A percentile compares a stretch with the other conserved stretches of the same genome.
Evolutionary conservation across 2,329 filamentous ascomycete genomes (phyloP).

Genomic region (Talaromyces sp.): DNA sequence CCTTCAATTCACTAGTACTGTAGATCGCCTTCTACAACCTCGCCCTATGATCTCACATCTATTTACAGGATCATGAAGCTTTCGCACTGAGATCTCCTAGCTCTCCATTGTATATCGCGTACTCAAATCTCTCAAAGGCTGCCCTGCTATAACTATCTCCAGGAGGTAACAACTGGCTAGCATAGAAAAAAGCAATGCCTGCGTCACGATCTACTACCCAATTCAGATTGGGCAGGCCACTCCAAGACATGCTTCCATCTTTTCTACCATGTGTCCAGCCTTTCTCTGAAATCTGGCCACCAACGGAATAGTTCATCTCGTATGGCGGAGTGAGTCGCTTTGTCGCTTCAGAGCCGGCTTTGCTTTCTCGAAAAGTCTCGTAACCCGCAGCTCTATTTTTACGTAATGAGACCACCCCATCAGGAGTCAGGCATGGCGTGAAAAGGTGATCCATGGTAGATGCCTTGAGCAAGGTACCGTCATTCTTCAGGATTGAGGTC

Average conservation of each 20-base stretch:
- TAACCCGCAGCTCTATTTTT: not conserved
- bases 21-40: too few species aligned
- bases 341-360: conserved; percentile 6
- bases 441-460: conserved; percentile 9
- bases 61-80: not conserved
- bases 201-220: conserved; percentile 14
- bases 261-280: conserved; percentile 8
- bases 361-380: conserved; percentile 10
- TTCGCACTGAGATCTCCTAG: not conserved
- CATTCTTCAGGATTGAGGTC: conserved; percentile 1
- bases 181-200: conserved; percentile 8
- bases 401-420: not conserved
- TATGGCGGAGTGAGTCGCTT: not conserved
- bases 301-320: conserved; percentile 11
- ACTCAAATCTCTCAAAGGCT: conserved; percentile 12
- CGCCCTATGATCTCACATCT: not conserved
- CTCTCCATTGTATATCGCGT: conserved; percentile 14
- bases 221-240: conserved; percentile 7
- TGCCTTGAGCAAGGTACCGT: not conserved
- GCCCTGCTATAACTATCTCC: not conserved
- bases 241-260: conserved; percentile 12
- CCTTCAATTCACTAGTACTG: too few species aligned
- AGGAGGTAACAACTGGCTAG: conserved; percentile 7
- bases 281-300: conserved; percentile 13
- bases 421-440: conserved; percentile 2